phyloP scores from a whole-genome alignment of 139 green algal species.

The Chlamydomonas eustigma region DNA sequence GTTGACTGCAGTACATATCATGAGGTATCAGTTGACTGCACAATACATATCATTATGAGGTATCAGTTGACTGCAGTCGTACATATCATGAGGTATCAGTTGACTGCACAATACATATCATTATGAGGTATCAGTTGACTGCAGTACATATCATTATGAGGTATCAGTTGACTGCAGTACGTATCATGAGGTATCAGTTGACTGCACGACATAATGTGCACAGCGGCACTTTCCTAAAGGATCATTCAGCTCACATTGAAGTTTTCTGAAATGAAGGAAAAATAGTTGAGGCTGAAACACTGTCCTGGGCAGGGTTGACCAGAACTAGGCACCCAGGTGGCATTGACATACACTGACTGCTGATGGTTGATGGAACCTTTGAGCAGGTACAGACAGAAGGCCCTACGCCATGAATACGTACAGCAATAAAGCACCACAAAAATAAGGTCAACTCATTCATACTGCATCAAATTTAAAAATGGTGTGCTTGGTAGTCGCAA shows the following conservation, averaged over 20 bases:
- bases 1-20: no score
- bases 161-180: background rate
- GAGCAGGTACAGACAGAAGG: background rate
- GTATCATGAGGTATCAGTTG: background rate
- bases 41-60: background rate
- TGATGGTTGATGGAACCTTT: background rate
- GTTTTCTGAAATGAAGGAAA: conserved; percentile 19
- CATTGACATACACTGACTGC: background rate
- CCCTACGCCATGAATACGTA: background rate
- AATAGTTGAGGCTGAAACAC: conserved; percentile 32
- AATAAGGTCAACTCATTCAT: no score
- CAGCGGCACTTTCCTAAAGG: background rate
- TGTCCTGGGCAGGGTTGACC: conserved; percentile 25
- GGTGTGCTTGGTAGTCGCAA: no score
- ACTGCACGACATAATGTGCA: background rate
- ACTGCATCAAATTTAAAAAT: no score
- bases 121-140: no score
- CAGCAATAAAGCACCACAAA: background rate
- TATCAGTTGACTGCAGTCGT: background rate
- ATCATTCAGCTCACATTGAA: conserved; percentile 12
- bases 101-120: no score
- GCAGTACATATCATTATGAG: background rate
- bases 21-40: background rate
- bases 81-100: no score
- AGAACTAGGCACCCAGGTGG: conserved; percentile 20